These are phyloP conservation scores for Phylloporus sp. DNA, from an alignment of 768 basidiomycete species.

Conservation along the genomic window DNA sequence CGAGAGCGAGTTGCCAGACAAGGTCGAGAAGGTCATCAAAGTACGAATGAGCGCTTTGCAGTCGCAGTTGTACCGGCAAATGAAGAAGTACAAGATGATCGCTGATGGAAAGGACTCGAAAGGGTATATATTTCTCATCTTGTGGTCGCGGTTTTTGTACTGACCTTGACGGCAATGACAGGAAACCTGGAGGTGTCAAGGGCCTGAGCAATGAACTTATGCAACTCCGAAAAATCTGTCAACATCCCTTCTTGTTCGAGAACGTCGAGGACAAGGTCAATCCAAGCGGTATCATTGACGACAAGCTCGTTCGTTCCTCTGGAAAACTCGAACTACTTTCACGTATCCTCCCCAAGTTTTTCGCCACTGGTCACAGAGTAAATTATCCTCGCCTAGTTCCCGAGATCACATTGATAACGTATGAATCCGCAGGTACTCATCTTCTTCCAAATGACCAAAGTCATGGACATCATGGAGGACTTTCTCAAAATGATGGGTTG, in stretches of 20 bases:
- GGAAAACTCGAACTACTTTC: conserved; percentile 93
- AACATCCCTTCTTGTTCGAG: conserved; percentile 95
- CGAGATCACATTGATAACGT: background rate
- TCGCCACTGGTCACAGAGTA: conserved; percentile 85
- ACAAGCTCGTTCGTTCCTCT: conserved; percentile 77
- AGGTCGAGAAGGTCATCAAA: conserved; percentile 98
- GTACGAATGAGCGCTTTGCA: conserved; percentile 92
- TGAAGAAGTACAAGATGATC: conserved; percentile 98
- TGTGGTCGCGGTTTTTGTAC: background rate
- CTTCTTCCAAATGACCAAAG: conserved; percentile 99
- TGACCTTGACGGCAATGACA: conserved; percentile 24
- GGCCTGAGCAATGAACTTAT: conserved; percentile 93
- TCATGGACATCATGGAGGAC: conserved; percentile 98
- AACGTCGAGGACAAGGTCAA: conserved; percentile 94
- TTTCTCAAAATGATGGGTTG: conserved; percentile 84
- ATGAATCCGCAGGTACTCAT: conserved; percentile 71
- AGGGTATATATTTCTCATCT: conserved; percentile 46
- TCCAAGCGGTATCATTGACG: conserved; percentile 74
- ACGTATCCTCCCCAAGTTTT: conserved; percentile 92
- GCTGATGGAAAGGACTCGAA: conserved; percentile 73
- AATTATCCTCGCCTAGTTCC: conserved; percentile 11
- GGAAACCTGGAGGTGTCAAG: conserved; percentile 75
- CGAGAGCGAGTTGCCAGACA: conserved; percentile 91
- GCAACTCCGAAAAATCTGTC: conserved; percentile 97
- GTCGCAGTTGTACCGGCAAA: conserved; percentile 90